These are phyloP conservation scores for Clitocybe nebularis DNA, from an alignment of 1,284 basidiomycete genomes.

Conservation along the genomic window DNA sequence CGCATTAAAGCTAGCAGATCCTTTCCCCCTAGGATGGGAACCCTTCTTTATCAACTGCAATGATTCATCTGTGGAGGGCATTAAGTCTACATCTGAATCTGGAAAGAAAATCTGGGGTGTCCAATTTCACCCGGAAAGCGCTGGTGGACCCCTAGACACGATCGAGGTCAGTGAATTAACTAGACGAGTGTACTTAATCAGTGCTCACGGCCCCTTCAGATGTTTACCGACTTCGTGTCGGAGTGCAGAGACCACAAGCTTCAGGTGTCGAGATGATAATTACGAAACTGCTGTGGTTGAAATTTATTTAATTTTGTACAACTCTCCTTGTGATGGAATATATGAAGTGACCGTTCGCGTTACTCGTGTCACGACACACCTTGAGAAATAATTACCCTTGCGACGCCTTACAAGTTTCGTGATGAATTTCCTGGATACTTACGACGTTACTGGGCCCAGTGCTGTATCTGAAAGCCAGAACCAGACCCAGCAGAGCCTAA, in stretches of 20 bases:
- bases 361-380: background rate
- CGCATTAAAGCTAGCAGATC: conserved; percentile 87
- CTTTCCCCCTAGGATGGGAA: conserved; percentile 93
- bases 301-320: conserved; percentile 10
- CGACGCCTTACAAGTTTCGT: too few relatives aligned
- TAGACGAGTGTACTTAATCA: background rate
- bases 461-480: conserved; percentile 30
- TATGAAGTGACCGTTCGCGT: conserved; percentile 4
- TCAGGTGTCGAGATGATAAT: conserved; percentile 10
- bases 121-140: conserved; percentile 95
- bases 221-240: conserved; percentile 88
- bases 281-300: background rate
- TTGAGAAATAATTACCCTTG: background rate
- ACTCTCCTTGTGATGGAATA: conserved; percentile 8
- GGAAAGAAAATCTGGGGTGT: conserved; percentile 93
- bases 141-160: conserved; percentile 89
- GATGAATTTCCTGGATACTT: conserved; percentile 76
- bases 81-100: conserved; percentile 85
- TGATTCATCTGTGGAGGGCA: conserved; percentile 95
- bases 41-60: conserved; percentile 99
- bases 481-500: conserved; percentile 58
- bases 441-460: conserved; percentile 47
- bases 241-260: conserved; percentile 67
- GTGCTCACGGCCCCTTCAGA: conserved; percentile 38
- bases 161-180: conserved; percentile 65